Base-by-base conservation (phyloP, 805 yeast species). In the Starmera dryadoides region DNA sequence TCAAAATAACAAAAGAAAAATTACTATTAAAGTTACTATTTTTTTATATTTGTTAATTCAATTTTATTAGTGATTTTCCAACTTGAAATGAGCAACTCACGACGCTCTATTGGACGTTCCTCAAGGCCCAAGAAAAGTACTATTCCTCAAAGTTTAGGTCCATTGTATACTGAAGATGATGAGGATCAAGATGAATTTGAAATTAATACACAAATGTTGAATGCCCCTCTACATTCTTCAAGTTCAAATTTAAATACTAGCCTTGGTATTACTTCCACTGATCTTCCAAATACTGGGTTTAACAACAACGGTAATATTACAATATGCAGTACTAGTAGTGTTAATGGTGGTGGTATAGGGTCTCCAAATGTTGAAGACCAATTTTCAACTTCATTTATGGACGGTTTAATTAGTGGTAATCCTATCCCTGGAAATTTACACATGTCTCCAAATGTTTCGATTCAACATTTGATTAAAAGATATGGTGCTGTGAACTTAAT, bases 401-500 rank as follows among this genome's bases (percentile, higher is more conserved):
- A n/a, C n/a, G n/a, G n/a, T n/a, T n/a, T n/a, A n/a, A n/a, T n/a
- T n/a, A n/a, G n/a, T n/a, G n/a, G n/a, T n/a, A n/a, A n/a, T 5
- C 7, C 19, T 30, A 42, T 51, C 4, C 69, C 69, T 1, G 66
- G 66, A 3, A 62, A 60, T 40, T 42, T 64, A 19, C 69, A 64
- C 42, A 43, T 58, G n/a, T 45, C 58, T 4, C 47, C 64, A 0
- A 64, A 61, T 34, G 42, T 39, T 11, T 50, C 56, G 9, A 52
- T 66, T 14, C 51, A 56, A 16, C 56, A 59, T n/a, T 42, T 60
- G 19, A 46, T 63, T 2, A 52, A 50, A 6, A 45, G 64, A 10
- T 54, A 58, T 36, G 68, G 71, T 4, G 56, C 59, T 1, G 46
- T 56, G 7, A 48, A 47, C 1, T 59, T 73, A 19, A 63, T 75